Evolutionary conservation across 352 stramenopile genomes (phyloP), one percentile per base, ranked within the genome.

Genomic region (Globisporangium solare): DNA sequence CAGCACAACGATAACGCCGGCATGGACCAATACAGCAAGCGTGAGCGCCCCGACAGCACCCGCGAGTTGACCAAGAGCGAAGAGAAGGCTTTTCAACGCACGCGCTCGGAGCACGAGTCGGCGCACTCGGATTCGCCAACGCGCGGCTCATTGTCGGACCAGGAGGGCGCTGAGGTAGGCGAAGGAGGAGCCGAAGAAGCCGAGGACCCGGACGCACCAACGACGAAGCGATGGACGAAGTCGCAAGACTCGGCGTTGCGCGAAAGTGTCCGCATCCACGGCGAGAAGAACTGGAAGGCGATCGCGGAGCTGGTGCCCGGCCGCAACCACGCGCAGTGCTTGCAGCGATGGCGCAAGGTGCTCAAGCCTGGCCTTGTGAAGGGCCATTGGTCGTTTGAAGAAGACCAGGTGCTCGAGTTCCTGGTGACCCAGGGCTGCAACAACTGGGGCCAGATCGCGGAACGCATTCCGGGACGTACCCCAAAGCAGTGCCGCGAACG

Each of bases 311-410:
- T 91, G 5, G 86, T 95, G 42, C 79, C 82, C 12, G 81, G 80
- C 45, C 83, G 88, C 17, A 92, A 94, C 60, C 86, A 95, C 59
- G 83, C 85, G 4, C 88, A 96, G 68, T 96, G 88, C 47, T 65
- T 95, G 49, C 88, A 96, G 65, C 79, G 88, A 32, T 96, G 88
- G 88, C 82, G 86, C 39, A 96, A 97, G 65, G 87, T 98, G 45
- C 80, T 98, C 35, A 97, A 97, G 63, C 94, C 95, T 13, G 95
- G 94, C 37, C 75, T 98, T 6, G 89, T 97, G 35, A 99, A 99
- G 67, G 93, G 93, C 47, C 92, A 96, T 54, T 98, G 95, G 95
- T 97, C 83, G 32, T 92, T 95, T 55, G 88, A 98, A 64, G 95
- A 98, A 62, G 95, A 98, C 72, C 76, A 93, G 43, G 91, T 98